phyloP scores from a whole-genome alignment of 108 stramenopile species.

The Nannochloropsis salina region DNA sequence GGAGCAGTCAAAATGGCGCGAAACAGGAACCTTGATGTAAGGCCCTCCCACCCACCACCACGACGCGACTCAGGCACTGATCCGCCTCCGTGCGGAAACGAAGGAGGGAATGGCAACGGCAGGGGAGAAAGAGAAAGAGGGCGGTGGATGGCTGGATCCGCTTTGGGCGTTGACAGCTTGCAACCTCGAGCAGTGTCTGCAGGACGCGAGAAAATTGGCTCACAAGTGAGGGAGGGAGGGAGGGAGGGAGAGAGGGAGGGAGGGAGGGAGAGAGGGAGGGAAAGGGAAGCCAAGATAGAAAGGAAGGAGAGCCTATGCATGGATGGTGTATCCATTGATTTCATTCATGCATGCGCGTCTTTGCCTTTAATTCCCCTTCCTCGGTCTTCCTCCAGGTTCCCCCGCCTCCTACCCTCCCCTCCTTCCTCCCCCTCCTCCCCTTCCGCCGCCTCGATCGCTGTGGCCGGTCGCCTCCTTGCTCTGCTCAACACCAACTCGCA shows the following conservation, averaged over 20 bases:
- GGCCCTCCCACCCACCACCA: neutral
- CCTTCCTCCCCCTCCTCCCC: neutral
- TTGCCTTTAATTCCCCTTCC: neutral
- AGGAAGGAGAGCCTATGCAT: too few species aligned
- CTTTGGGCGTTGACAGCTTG: neutral
- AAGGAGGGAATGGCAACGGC: neutral
- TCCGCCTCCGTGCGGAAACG: neutral
- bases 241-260: too few species aligned
- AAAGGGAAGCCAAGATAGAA: too few species aligned
- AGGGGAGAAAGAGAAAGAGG: neutral
- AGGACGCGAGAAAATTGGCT: neutral
- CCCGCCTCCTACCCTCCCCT: too few species aligned
- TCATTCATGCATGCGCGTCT: neutral
- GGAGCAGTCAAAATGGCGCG: too few species aligned
- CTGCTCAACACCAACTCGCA: neutral
- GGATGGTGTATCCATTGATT: neutral
- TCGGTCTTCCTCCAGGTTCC: neutral
- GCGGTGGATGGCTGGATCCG: neutral
- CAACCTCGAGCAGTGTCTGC: neutral
- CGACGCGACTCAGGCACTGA: neutral
- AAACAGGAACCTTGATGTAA: neutral
- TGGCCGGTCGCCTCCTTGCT: neutral
- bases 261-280: conserved; percentile 2
- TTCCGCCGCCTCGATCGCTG: neutral
- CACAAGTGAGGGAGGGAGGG: neutral